Conservation (phyloP, 352 stramenopile species). For the Phytophthora constricta region DNA sequence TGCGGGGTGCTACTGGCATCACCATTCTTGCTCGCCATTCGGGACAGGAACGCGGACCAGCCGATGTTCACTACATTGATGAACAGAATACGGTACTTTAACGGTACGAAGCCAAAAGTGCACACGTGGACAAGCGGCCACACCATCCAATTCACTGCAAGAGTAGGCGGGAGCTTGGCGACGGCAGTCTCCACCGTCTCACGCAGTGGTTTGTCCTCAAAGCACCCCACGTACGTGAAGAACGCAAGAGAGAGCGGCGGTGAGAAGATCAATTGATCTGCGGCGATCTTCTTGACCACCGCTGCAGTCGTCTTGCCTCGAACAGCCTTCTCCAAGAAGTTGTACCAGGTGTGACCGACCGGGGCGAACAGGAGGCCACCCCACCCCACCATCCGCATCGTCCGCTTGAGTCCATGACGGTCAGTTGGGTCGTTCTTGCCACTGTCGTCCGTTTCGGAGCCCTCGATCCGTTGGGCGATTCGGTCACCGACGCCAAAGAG, state of each 20-base stretch:
- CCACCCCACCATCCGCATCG: constrained; percentile 83
- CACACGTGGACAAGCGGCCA: constrained; percentile 52
- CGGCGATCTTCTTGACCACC: constrained; percentile 48
- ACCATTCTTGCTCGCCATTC: constrained; percentile 41
- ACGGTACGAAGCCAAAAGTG: constrained; percentile 52
- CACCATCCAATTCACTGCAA: constrained; percentile 51
- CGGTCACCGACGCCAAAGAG: constrained; percentile 77
- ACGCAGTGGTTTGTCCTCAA: constrained; percentile 33
- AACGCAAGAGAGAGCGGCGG: constrained; percentile 41
- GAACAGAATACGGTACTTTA: constrained; percentile 58
- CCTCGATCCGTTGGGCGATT: constrained; percentile 61
- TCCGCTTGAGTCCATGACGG: constrained; percentile 34
- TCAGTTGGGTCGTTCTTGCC: constrained; percentile 14
- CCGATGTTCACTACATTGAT: constrained; percentile 54
- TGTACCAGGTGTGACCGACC: constrained; percentile 91
- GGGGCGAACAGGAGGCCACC: constrained; percentile 89
- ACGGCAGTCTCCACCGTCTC: constrained; percentile 31
- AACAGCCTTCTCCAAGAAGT: constrained; percentile 72
- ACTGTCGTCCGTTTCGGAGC: constrained; percentile 4
- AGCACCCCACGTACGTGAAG: constrained; percentile 43
- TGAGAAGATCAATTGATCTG: constrained; percentile 48
- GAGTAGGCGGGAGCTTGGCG: constrained; percentile 42
- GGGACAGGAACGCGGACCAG: constrained; percentile 54
- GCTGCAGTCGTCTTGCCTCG: constrained; percentile 26
- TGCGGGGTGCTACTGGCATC: constrained; percentile 12